These are phyloP conservation scores for Chlorociboria aeruginascens DNA, from an alignment of 495 filamentous ascomycete genomes.

Conservation along the genomic window DNA sequence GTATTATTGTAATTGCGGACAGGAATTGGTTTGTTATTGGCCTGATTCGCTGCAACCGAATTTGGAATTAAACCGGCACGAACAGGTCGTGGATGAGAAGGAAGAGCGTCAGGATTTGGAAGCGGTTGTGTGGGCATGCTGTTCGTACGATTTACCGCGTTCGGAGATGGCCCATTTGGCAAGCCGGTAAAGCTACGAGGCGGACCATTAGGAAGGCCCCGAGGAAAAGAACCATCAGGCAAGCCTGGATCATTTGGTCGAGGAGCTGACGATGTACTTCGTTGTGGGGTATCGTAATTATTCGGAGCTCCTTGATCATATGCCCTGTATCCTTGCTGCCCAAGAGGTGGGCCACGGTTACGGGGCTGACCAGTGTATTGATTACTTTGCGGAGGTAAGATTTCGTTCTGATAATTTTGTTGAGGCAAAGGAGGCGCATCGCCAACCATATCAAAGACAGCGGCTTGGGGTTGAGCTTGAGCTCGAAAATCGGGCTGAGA, in stretches of 20 bases:
- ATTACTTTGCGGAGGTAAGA: conserved; percentile 21
- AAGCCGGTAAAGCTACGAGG: conserved; percentile 19
- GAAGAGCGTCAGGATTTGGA: conserved; percentile 27
- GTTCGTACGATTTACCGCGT: conserved; percentile 22
- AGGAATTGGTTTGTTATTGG: conserved; percentile 44
- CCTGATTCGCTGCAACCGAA: conserved; percentile 36
- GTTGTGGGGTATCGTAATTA: conserved; percentile 22
- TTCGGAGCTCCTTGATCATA: conserved; percentile 6
- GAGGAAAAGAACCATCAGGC: background rate
- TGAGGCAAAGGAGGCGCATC: conserved; percentile 38
- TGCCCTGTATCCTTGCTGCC: conserved; percentile 7
- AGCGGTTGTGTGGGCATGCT: conserved; percentile 26
- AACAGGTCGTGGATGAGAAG: conserved; percentile 70
- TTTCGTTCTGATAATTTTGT: conserved; percentile 23
- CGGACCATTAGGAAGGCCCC: conserved; percentile 17
- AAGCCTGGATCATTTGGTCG: background rate
- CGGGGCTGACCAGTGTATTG: conserved; percentile 21
- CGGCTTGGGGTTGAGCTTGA: conserved; percentile 37
- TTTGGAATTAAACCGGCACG: conserved; percentile 58
- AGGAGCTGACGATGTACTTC: conserved; percentile 17
- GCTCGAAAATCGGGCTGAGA: conserved; percentile 57
- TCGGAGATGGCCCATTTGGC: conserved; percentile 15
- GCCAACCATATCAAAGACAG: conserved; percentile 58
- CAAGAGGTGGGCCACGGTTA: conserved; percentile 23
- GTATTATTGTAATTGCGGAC: conserved; percentile 56